A percentile compares a stretch with the other conserved stretches of the same genome.
These are phyloP conservation scores for Podaxis carcinomalis DNA, from an alignment of 768 basidiomycete species.

Conservation along the genomic window DNA sequence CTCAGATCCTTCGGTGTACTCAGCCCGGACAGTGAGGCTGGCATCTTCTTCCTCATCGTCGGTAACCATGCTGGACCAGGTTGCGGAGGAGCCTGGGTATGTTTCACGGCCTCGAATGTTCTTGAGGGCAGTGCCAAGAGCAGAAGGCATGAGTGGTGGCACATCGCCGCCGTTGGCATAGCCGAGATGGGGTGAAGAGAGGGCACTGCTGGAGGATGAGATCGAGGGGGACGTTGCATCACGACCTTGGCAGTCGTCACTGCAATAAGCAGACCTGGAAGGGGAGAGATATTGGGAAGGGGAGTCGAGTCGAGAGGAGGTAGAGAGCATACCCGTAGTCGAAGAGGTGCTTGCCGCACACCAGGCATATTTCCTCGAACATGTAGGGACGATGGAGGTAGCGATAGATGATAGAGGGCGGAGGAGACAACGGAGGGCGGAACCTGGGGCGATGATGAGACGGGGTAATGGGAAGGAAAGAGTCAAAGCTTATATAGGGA, in stretches of 20 bases:
- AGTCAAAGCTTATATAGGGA: constrained; percentile 31
- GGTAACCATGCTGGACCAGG: constrained; percentile 47
- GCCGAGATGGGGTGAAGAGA: constrained; percentile 62
- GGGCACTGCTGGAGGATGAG: constrained; percentile 62
- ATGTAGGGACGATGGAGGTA: constrained; percentile 29
- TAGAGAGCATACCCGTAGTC: constrained; percentile 52
- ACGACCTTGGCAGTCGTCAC: constrained; percentile 57
- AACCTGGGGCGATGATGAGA: constrained; percentile 8
- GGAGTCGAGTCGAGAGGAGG: constrained; percentile 12
- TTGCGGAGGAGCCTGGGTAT: constrained; percentile 56
- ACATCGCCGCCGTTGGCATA: constrained; percentile 55
- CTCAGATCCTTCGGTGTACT: constrained; percentile 36
- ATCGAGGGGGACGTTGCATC: constrained; percentile 66
- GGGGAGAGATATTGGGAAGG: constrained; percentile 10
- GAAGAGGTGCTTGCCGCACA: constrained; percentile 61
- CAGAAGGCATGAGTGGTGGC: constrained; percentile 61
- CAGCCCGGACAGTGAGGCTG: constrained; percentile 27
- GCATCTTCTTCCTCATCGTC: constrained; percentile 63
- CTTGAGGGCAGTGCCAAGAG: constrained; percentile 53
- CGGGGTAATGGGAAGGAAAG: constrained; percentile 16
- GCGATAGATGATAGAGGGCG: constrained; percentile 11
- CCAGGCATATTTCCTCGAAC: constrained; percentile 78
- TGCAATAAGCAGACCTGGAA: constrained; percentile 63
- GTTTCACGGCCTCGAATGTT: constrained; percentile 40
- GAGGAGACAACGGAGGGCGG: constrained; percentile 2